A percentile compares a stretch with the other conserved stretches of the same genome.
Conservation (phyloP, 768 basidiomycete genomes). For the Trametes elegans region DNA sequence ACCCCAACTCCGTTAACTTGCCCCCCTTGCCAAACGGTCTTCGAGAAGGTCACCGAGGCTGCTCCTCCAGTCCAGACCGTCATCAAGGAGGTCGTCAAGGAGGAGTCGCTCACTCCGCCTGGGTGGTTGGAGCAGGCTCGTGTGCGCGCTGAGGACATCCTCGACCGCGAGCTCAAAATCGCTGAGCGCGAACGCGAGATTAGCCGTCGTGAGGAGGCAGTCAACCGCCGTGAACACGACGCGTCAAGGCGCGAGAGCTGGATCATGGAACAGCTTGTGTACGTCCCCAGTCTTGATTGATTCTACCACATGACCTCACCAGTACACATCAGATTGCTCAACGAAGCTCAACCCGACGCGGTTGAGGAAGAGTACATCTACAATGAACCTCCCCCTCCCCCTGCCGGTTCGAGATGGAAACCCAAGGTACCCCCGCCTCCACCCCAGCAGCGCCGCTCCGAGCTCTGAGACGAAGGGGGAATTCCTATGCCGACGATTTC, state of each 20-base stretch:
- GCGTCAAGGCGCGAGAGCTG: conserved; percentile 83
- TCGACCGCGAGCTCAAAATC: conserved; percentile 83
- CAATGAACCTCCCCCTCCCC: conserved; percentile 34
- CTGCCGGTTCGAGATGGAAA: conserved; percentile 62
- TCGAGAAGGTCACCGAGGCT: conserved; percentile 53
- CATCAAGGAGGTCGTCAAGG: conserved; percentile 85
- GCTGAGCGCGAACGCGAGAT: conserved; percentile 86
- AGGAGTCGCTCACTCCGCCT: conserved; percentile 73
- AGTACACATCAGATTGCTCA: conserved; percentile 43
- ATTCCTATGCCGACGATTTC: conserved; percentile 39
- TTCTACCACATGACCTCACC: neutral
- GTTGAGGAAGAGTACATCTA: conserved; percentile 83
- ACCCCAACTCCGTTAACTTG: conserved; percentile 51
- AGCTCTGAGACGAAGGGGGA: conserved; percentile 95
- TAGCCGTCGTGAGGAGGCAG: conserved; percentile 78
- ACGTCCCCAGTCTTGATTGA: conserved; percentile 30
- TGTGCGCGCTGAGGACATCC: conserved; percentile 72
- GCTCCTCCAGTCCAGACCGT: conserved; percentile 67
- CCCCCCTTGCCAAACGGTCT: conserved; percentile 54
- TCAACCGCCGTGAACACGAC: conserved; percentile 85
- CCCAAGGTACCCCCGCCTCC: conserved; percentile 86
- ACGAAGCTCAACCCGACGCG: conserved; percentile 59
- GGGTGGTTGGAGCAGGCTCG: conserved; percentile 74
- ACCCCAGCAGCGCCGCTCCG: conserved; percentile 72
- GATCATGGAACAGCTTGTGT: conserved; percentile 95